Base-by-base conservation (phyloP, 352 stramenopile species). In the Phytophthora fragariaefolia region DNA sequence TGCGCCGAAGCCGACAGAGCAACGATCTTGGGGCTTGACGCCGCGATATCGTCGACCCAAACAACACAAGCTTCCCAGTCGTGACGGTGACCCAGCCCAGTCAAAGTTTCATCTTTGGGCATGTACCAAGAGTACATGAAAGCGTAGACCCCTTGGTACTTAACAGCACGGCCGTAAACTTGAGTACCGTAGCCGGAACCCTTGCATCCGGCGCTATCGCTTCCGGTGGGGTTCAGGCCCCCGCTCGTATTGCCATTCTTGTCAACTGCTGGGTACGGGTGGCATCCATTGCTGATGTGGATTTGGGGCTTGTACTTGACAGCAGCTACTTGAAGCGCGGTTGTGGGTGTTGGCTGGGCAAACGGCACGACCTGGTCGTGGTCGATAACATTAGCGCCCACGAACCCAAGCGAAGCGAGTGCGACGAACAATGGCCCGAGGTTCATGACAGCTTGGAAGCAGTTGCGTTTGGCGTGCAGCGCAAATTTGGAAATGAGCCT, bases 111-210 rank as follows among this genome's bases (percentile, higher is more conserved):
- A 58, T 79, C 72, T 60, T 79, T 79, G 27, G 72, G 63, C 40
- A 79, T 67, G 63, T 79, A 79, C 72, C 72, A 79, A 23, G 63
- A 67, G 72, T 73, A 73, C 65, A 73, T 73, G 67, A 73, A 48
- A 18, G 56, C 65, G 17, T 38, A 64, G 6, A 46, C 28, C 12
- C 45, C 65, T 3, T 68, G 47, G 58, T 73, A 68, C 51, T 18
- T 49, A 17, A 48, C 60, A 40, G 61, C 36, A 23, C 71, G 71
- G 6, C 43, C 64, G 51, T 68, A 73, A 10, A 68, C 27, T 43
- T 73, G 65, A 18, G 58, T 50, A 2, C 65, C 65, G 32, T 54
- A 67, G 27, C 65, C 65, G 20, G 65, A 73, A 9, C 58, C 57
- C 45, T 58, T 79, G 74, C 10, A 79, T 9, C 22, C 22, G 4